Evolutionary conservation across 1,139 yeast species (phyloP), one percentile per base, ranked within the genome.

Genomic region (Yamadazyma sp.): DNA sequence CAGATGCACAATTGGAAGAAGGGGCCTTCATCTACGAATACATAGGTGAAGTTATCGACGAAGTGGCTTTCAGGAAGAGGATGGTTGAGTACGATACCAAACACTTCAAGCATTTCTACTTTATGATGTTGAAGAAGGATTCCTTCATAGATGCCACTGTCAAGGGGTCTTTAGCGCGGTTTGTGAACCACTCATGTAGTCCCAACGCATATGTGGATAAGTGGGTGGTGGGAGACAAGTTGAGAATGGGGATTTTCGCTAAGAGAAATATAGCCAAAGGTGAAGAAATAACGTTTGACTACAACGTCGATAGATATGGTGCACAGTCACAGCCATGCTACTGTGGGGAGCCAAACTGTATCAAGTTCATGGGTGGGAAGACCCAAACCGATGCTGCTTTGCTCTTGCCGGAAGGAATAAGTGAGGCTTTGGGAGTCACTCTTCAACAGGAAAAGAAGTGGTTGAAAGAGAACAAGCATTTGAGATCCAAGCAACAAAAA

Each of bases 171-270:
- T 64, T 91, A 42, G 96, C 95, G 0, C 71, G 98, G 45, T 92
- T 91, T 65, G 87, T 94, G 53, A 92, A 92, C 59, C 98, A 92
- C 62, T 87, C 96, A 15, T 92, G 98, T 62, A 81, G 77, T 50
- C 98, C 98, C 5, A 92, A 92, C 62, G 92, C 96, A 15, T 88
- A 79, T 55, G 96, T 92, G 32, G 97, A 91, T 61, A 92, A 92
- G 65, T 92, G 98, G 98, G 94, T 89, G 15, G 98, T 92, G 12
- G 92, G 91, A 16, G 87, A 86, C 48, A 85, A 87, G 58, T 72
- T 88, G 45, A 75, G 89, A 51, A 92, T 92, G 98, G 98, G 98
- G 28, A 87, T 92, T 17, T 92, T 92, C 60, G 87, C 97, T 39
- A 85, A 86, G 52, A 70, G 95, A 48, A 63, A 69, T 25, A 87